phyloP scores from a whole-genome alignment of 2,329 filamentous ascomycete species.

The Sclerotinia glacialis region DNA sequence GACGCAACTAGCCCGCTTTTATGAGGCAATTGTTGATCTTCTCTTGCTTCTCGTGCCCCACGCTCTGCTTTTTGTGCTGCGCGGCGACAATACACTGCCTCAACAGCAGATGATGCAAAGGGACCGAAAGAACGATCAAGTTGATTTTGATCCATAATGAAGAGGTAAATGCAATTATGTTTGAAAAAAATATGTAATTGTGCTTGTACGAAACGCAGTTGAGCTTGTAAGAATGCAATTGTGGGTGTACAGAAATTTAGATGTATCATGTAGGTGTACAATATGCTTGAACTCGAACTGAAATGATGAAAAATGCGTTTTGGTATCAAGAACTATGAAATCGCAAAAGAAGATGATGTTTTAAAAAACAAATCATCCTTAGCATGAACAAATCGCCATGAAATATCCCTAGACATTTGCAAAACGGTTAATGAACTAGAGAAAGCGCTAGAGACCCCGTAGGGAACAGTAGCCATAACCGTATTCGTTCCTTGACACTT shows the following conservation, averaged over 20 bases:
- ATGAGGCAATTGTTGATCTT: not conserved
- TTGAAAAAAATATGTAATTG: not conserved
- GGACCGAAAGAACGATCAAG: not conserved
- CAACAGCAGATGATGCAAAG: not conserved
- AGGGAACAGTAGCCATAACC: not conserved
- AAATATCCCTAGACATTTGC: too few species aligned
- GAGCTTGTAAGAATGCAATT: too few species aligned
- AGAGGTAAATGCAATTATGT: not conserved
- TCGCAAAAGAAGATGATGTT: too few species aligned
- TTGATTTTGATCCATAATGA: not conserved
- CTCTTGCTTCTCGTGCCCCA: not conserved
- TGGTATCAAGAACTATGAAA: too few species aligned
- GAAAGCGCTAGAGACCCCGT: not conserved
- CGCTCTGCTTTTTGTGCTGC: not conserved
- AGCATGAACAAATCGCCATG: too few species aligned
- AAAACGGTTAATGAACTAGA: too few species aligned
- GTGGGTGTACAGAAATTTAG: too few species aligned
- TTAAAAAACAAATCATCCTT: too few species aligned
- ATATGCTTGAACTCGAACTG: too few species aligned
- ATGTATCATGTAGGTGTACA: too few species aligned
- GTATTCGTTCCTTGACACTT: too few species aligned
- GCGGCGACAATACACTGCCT: not conserved
- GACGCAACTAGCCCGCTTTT: not conserved
- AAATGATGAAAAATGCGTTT: too few species aligned
- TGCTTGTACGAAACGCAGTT: not conserved